phyloP scores from a whole-genome alignment of 2,329 filamentous ascomycete species.

The Neobulgaria alba region DNA sequence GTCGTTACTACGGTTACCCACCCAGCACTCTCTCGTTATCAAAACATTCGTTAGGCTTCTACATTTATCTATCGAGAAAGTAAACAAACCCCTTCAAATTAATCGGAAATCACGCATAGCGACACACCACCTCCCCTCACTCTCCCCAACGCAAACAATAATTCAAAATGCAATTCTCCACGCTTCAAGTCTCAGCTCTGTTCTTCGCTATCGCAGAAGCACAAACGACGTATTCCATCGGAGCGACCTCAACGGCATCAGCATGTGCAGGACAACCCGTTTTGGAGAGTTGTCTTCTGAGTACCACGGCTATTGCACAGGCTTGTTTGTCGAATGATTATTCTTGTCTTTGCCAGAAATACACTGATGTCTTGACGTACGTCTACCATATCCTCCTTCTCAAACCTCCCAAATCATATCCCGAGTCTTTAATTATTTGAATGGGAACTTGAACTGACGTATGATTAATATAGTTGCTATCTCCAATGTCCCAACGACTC shows the following conservation, averaged over 20 bases:
- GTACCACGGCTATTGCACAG: slow-evolving; percentile 29
- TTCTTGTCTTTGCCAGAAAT: slow-evolving; percentile 47
- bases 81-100: too few relatives aligned
- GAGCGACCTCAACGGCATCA: slow-evolving; percentile 6
- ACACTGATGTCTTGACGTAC: slow-evolving; percentile 42
- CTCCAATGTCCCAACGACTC: slow-evolving; percentile 50
- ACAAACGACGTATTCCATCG: slow-evolving; percentile 17
- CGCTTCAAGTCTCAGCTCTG: slow-evolving; percentile 18
- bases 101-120: too few relatives aligned
- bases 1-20: too few relatives aligned
- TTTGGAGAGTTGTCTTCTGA: slow-evolving; percentile 31
- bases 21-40: too few relatives aligned
- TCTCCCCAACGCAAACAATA: not conserved
- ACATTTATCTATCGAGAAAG: too few relatives aligned
- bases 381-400: slow-evolving; percentile 12
- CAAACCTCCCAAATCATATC: not conserved
- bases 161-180: slow-evolving; percentile 18
- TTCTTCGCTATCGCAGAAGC: slow-evolving; percentile 25
- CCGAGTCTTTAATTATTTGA: not conserved
- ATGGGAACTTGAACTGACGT: too few relatives aligned
- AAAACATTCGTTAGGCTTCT: too few relatives aligned
- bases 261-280: slow-evolving; percentile 31
- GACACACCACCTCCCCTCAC: too few relatives aligned
- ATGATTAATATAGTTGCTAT: slow-evolving; percentile 49
- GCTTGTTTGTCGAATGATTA: slow-evolving; percentile 30